Evolutionary conservation across 2,329 filamentous ascomycete species (phyloP).

Genomic region (Arthrobotrys entomopaga): DNA sequence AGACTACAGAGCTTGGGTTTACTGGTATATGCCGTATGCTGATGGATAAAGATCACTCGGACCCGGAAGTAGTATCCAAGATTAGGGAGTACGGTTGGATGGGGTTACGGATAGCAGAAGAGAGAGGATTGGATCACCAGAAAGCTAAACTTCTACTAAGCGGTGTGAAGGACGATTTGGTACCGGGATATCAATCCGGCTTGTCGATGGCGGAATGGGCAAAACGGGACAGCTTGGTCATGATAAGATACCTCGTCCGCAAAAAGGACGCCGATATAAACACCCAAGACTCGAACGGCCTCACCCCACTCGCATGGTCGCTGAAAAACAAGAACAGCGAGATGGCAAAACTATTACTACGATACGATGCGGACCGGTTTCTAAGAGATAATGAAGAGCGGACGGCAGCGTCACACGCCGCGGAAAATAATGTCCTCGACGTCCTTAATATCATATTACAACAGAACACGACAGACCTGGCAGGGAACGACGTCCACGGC

Average conservation of each 20-base stretch:
- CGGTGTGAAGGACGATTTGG: conserved; percentile 25
- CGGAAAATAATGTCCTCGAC: conserved; percentile 18
- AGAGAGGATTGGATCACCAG: conserved; percentile 18
- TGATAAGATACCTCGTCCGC: conserved; percentile 29
- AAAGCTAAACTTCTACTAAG: conserved; percentile 12
- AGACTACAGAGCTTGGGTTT: conserved; percentile 19
- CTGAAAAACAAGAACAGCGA: conserved; percentile 36
- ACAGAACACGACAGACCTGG: conserved; percentile 9
- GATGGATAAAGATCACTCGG: conserved; percentile 1
- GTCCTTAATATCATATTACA: conserved; percentile 8
- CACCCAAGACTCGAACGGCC: conserved; percentile 17
- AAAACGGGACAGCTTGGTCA: conserved; percentile 16
- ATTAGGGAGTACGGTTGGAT: conserved; percentile 38
- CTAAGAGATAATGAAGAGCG: conserved; percentile 29
- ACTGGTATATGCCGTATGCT: conserved; percentile 34
- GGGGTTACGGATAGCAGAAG: conserved; percentile 36
- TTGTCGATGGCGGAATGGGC: conserved; percentile 32
- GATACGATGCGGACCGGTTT: conserved; percentile 9
- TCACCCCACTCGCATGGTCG: conserved; percentile 31
- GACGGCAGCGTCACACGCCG: conserved; percentile 25
- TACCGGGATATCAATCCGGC: conserved; percentile 19
- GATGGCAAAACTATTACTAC: conserved; percentile 27
- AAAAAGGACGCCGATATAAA: conserved; percentile 13
- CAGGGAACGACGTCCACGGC: not conserved
- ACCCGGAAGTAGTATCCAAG: not conserved